A percentile compares a stretch with the other conserved stretches of the same genome.
Evolutionary conservation across 805 yeast species (phyloP).

Genomic region (Sugiyamaella valdiviana): DNA sequence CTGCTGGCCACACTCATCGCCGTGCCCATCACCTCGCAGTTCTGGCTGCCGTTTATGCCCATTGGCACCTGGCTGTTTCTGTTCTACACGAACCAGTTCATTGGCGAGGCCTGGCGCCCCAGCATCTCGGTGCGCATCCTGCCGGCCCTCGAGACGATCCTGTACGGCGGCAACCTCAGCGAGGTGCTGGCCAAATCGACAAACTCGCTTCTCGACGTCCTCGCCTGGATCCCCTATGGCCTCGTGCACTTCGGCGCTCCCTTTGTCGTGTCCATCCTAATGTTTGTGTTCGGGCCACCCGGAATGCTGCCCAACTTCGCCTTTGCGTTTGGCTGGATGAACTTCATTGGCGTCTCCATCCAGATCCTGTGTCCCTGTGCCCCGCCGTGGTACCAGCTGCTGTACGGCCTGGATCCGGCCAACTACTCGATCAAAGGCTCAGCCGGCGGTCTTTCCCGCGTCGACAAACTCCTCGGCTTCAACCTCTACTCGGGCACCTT

Average conservation of each 20-base stretch:
- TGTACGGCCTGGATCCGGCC: slow-evolving; percentile 84
- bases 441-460: slow-evolving; percentile 91
- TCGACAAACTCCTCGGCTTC: slow-evolving; percentile 70
- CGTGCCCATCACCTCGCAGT: slow-evolving; percentile 76
- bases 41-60: slow-evolving; percentile 77
- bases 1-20: slow-evolving; percentile 44
- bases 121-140: slow-evolving; percentile 82
- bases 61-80: slow-evolving; percentile 80
- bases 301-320: slow-evolving; percentile 75
- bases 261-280: slow-evolving; percentile 68
- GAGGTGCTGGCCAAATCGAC: slow-evolving; percentile 73
- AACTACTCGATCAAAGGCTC: slow-evolving; percentile 87
- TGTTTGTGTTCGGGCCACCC: slow-evolving; percentile 90
- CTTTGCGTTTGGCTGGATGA: slow-evolving; percentile 93
- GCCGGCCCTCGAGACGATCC: slow-evolving; percentile 86
- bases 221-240: slow-evolving; percentile 96
- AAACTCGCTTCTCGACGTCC: slow-evolving; percentile 59
- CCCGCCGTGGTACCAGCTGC: slow-evolving; percentile 92
- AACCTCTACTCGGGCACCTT: slow-evolving; percentile 81
- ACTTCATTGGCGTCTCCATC: slow-evolving; percentile 72
- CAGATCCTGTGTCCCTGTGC: slow-evolving; percentile 89
- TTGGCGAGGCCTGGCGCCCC: slow-evolving; percentile 72
- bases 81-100: slow-evolving; percentile 68
- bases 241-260: slow-evolving; percentile 86
- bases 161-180: slow-evolving; percentile 86